phyloP scores from a whole-genome alignment of 108 stramenopile genomes.

The Chaetoceros muelleri region DNA sequence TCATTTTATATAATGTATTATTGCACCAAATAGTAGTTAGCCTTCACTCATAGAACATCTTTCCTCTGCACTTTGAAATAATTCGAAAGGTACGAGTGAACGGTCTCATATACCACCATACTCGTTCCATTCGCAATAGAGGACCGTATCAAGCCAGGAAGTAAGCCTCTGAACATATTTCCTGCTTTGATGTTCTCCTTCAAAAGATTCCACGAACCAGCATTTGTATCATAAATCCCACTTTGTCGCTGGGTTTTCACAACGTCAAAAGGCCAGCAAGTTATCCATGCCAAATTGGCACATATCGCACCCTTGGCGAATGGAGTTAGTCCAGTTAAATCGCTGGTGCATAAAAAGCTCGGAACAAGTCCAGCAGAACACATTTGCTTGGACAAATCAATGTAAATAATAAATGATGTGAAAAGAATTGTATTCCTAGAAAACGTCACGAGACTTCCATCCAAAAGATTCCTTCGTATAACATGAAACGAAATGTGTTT shows the following conservation, averaged over 20 bases:
- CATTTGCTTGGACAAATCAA: slow-evolving; percentile 59
- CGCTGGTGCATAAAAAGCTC: slow-evolving; percentile 10
- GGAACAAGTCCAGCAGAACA: slow-evolving; percentile 20
- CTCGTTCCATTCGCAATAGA: slow-evolving; percentile 64
- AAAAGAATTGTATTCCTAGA: slow-evolving; percentile 60
- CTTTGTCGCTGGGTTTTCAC: slow-evolving; percentile 62
- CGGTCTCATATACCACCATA: slow-evolving; percentile 69
- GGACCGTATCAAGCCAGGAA: slow-evolving; percentile 50
- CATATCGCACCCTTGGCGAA: slow-evolving; percentile 73
- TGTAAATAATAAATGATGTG: slow-evolving; percentile 55
- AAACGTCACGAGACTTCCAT: slow-evolving; percentile 61
- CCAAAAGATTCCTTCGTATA: slow-evolving; percentile 30
- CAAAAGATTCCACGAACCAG: slow-evolving; percentile 18
- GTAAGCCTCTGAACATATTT: slow-evolving; percentile 52
- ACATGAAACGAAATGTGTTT: not conserved
- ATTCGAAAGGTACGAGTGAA: slow-evolving; percentile 14
- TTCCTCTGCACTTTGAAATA: slow-evolving; percentile 16
- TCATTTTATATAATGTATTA: no score
- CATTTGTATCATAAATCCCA: slow-evolving; percentile 44
- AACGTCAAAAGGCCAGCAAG: slow-evolving; percentile 74
- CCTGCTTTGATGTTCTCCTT: slow-evolving; percentile 36
- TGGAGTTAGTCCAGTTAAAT: slow-evolving; percentile 22
- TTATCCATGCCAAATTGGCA: slow-evolving; percentile 72
- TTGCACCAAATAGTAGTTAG: no score
- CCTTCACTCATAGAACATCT: slow-evolving; percentile 10